Evolutionary conservation across 2,329 filamentous ascomycete genomes (phyloP).

Genomic region (Paraphaeosphaeria minitans): DNA sequence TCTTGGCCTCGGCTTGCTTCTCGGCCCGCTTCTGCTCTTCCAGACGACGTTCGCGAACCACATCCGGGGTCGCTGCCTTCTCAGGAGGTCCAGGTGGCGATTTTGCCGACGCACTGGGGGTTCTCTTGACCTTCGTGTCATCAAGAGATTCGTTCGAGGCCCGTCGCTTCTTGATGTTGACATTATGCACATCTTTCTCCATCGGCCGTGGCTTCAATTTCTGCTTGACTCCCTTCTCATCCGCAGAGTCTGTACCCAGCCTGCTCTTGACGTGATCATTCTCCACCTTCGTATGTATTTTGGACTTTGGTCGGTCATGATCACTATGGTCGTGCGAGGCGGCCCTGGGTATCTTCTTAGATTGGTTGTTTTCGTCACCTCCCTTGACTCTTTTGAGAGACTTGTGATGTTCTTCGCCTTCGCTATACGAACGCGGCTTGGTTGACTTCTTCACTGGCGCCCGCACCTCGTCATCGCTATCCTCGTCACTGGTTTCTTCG

Average conservation of each 20-base stretch:
- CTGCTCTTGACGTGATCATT: constrained; percentile 37
- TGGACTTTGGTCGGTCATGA: constrained; percentile 34
- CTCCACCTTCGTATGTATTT: constrained; percentile 34
- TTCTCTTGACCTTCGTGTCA: constrained; percentile 37
- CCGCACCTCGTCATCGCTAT: constrained; percentile 46
- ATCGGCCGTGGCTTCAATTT: constrained; percentile 40
- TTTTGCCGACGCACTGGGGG: constrained; percentile 41
- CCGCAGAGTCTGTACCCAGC: constrained; percentile 42
- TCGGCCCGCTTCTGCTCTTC: constrained; percentile 39
- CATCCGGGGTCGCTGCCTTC: constrained; percentile 40
- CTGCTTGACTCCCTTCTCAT: constrained; percentile 42
- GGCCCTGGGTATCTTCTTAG: constrained; percentile 30
- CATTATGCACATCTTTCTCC: constrained; percentile 33
- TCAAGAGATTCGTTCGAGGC: constrained; percentile 40
- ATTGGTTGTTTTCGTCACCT: constrained; percentile 36
- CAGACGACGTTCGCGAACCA: constrained; percentile 40
- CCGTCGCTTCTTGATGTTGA: constrained; percentile 39
- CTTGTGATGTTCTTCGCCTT: constrained; percentile 41
- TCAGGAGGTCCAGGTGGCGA: constrained; percentile 44
- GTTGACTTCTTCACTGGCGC: constrained; percentile 37
- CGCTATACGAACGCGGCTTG: constrained; percentile 42
- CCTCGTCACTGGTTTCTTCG: constrained; percentile 43
- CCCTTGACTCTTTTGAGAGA: constrained; percentile 41
- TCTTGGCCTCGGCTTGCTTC: constrained; percentile 23
- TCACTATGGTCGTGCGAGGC: constrained; percentile 38